These are phyloP conservation scores for Pichia californica DNA, from an alignment of 805 yeast species.

Conservation along the genomic window DNA sequence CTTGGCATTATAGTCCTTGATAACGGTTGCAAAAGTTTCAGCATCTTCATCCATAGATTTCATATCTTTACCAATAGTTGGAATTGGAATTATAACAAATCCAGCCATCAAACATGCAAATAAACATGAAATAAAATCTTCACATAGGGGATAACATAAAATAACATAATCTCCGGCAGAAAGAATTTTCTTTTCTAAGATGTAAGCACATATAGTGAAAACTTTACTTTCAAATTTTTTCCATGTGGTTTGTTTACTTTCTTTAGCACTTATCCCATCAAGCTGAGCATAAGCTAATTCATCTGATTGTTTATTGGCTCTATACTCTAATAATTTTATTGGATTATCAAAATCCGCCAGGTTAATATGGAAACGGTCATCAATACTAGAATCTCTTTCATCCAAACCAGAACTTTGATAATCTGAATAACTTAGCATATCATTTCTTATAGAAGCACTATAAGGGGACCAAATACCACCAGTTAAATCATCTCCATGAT, in stretches of 20 bases:
- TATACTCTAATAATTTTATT: slow-evolving; percentile 68
- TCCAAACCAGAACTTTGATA: slow-evolving; percentile 80
- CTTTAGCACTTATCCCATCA: slow-evolving; percentile 36
- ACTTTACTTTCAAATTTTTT: slow-evolving; percentile 70
- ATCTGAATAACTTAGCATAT: slow-evolving; percentile 56
- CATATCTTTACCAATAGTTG: slow-evolving; percentile 56
- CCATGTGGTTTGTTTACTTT: slow-evolving; percentile 54
- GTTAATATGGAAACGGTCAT: slow-evolving; percentile 69
- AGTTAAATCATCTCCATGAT: slow-evolving; percentile 65
- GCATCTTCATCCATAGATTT: slow-evolving; percentile 64
- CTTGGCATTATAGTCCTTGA: slow-evolving; percentile 64
- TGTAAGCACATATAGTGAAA: slow-evolving; percentile 65
- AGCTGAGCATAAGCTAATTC: slow-evolving; percentile 61
- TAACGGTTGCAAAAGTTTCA: slow-evolving; percentile 53
- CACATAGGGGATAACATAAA: slow-evolving; percentile 79
- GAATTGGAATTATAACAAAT: slow-evolving; percentile 66
- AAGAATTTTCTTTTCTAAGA: slow-evolving; percentile 59
- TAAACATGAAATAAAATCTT: slow-evolving; percentile 76
- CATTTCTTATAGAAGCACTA: slow-evolving; percentile 58
- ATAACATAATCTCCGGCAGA: slow-evolving; percentile 68
- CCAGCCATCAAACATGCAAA: slow-evolving; percentile 86
- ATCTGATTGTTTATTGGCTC: slow-evolving; percentile 70
- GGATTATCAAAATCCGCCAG: slow-evolving; percentile 64
- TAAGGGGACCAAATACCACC: slow-evolving; percentile 86
- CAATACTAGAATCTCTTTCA: slow-evolving; percentile 65